Conservation (phyloP, 1,284 basidiomycete genomes). For the Melampsora abietis-canadensis region DNA sequence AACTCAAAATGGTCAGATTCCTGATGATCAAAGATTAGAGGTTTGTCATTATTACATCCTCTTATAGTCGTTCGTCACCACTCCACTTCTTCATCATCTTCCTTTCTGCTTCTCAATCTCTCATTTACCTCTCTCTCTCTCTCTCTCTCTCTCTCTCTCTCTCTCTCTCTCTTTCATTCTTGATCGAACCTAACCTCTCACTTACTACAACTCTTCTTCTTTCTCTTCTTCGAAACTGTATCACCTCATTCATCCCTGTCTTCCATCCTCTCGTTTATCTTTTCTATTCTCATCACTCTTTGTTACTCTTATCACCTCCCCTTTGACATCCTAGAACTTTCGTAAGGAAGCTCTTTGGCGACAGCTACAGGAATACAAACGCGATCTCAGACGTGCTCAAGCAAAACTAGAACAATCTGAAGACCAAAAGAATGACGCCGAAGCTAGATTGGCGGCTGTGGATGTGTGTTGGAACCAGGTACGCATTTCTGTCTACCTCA, state of each 20-base stretch:
- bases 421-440: constrained; percentile 65
- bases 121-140: background rate
- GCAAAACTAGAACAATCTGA: constrained; percentile 40
- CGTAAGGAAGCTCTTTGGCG: constrained; percentile 90
- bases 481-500: constrained; percentile 47
- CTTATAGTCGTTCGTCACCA: background rate
- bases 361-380: constrained; percentile 82
- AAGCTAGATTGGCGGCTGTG: constrained; percentile 73
- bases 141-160: constrained; percentile 1
- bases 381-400: constrained; percentile 69
- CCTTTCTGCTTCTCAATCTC: background rate
- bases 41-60: constrained; percentile 4
- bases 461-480: constrained; percentile 89
- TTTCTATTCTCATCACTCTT: background rate
- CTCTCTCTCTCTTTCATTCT: constrained; percentile 13
- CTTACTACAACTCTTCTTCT: background rate
- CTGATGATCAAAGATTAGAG: background rate
- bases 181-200: constrained; percentile 12
- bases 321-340: constrained; percentile 59
- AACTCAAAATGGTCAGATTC: background rate
- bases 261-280: background rate
- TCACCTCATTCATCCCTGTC: background rate
- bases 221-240: background rate
- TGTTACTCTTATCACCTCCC: too few species aligned
- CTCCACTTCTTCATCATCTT: background rate